Conservation (phyloP, 2,329 filamentous ascomycete species). For the Pseudocercospora macadamiae region DNA sequence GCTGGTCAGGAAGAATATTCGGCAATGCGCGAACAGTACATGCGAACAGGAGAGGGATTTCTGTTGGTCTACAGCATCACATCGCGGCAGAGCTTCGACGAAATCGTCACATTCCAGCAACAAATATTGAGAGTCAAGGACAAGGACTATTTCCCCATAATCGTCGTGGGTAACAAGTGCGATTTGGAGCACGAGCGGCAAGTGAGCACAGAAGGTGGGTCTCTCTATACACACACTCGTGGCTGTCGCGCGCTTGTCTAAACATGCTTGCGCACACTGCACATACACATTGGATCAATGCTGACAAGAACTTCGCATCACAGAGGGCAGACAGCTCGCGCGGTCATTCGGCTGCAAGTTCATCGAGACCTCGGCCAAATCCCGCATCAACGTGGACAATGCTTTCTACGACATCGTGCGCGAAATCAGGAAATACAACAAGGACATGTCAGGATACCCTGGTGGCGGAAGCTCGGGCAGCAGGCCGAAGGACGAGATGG, state of each 20-base stretch:
- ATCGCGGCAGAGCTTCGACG: constrained; percentile 94
- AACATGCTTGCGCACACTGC: constrained; percentile 13
- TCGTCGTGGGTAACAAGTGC: constrained; percentile 98
- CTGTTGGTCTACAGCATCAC: constrained; percentile 98
- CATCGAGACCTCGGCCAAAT: constrained; percentile 98
- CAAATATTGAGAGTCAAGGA: constrained; percentile 98
- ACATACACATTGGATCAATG: constrained; percentile 8
- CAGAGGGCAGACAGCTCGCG: constrained; percentile 89
- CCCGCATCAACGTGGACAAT: constrained; percentile 96
- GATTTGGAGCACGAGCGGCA: constrained; percentile 93
- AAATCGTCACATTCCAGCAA: constrained; percentile 98
- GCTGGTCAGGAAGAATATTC: constrained; percentile 99
- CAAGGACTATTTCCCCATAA: constrained; percentile 99
- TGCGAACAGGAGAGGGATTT: constrained; percentile 98
- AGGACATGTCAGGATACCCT: constrained; percentile 90
- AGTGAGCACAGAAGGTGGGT: constrained; percentile 86
- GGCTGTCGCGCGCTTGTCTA: constrained; percentile 23
- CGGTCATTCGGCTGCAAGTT: constrained; percentile 93
- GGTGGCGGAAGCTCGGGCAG: constrained; percentile 56
- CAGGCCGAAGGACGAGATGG: constrained; percentile 66
- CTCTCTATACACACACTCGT: constrained; percentile 17
- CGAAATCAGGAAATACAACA: constrained; percentile 97
- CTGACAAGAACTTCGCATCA: constrained; percentile 22
- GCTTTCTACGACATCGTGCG: constrained; percentile 98
- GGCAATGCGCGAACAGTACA: constrained; percentile 99